Percentiles rank a stretch among this genome's conserved stretches.
These are phyloP conservation scores for Ophiostoma australiae DNA, from an alignment of 2,329 filamentous ascomycete genomes.

Conservation along the genomic window DNA sequence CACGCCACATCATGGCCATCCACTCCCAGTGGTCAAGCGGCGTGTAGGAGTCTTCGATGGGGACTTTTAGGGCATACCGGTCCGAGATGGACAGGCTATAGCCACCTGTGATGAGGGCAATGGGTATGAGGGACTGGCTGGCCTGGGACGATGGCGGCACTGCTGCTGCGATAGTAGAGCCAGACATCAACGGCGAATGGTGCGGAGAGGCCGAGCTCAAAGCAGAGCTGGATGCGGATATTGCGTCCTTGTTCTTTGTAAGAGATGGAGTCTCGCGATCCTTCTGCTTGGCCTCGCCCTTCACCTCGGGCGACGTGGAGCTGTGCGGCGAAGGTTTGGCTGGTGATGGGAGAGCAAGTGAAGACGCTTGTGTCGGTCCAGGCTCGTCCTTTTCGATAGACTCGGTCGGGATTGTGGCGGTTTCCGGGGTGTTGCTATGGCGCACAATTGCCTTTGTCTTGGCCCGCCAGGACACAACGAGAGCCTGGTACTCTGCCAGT, in stretches of 20 bases:
- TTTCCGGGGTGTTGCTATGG: constrained; percentile 39
- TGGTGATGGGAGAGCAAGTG: neutral
- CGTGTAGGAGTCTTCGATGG: constrained; percentile 71
- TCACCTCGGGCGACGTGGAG: neutral
- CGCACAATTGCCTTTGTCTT: constrained; percentile 65
- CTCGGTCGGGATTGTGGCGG: neutral
- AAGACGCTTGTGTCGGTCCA: neutral
- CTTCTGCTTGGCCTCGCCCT: neutral
- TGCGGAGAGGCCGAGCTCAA: neutral
- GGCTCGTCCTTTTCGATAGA: neutral
- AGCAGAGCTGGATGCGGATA: neutral
- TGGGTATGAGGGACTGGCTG: constrained; percentile 35
- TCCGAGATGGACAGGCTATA: constrained; percentile 79
- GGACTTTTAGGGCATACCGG: constrained; percentile 65
- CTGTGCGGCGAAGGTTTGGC: neutral
- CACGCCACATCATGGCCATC: constrained; percentile 91
- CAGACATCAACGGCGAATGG: neutral
- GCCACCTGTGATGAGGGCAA: constrained; percentile 69
- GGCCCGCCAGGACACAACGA: constrained; percentile 68
- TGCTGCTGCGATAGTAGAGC: neutral
- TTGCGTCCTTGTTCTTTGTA: neutral
- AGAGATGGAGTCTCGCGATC: neutral
- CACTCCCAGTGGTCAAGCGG: constrained; percentile 95
- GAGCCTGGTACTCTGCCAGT: constrained; percentile 59
- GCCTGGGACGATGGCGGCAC: neutral